Evolutionary conservation across 345 rosid species (phyloP).

Genomic region (Boechera retrofracta): DNA sequence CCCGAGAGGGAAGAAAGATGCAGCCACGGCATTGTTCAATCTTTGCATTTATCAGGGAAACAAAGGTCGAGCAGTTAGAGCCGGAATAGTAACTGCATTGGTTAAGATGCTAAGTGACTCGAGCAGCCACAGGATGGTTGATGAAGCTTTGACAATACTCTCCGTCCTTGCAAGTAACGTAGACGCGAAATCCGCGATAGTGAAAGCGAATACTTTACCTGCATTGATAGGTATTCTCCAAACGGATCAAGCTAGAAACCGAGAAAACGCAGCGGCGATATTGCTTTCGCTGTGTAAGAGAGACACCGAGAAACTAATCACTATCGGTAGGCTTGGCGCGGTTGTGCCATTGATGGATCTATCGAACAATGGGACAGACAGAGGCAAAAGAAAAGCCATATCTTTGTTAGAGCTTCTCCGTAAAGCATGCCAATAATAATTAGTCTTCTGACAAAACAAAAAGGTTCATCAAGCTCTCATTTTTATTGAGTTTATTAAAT

Average conservation of each 20-base stretch:
- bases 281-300: constrained; percentile 44
- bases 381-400: constrained; percentile 46
- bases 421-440: constrained; percentile 47
- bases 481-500: constrained; percentile 29
- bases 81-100: constrained; percentile 78
- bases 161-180: constrained; percentile 42
- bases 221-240: constrained; percentile 50
- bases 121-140: constrained; percentile 46
- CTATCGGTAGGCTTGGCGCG: constrained; percentile 45
- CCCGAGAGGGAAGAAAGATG: constrained; percentile 59
- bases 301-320: constrained; percentile 41
- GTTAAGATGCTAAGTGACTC: constrained; percentile 61
- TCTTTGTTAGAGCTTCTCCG: constrained; percentile 67
- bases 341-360: constrained; percentile 45
- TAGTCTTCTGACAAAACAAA: constrained; percentile 16
- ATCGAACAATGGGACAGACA: constrained; percentile 44
- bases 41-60: constrained; percentile 79
- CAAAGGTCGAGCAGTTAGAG: constrained; percentile 79
- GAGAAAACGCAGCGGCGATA: constrained; percentile 49
- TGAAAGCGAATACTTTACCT: constrained; percentile 46
- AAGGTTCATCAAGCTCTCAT: constrained; percentile 42
- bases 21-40: constrained; percentile 79
- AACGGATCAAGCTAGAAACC: constrained; percentile 45
- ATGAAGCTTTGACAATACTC: constrained; percentile 51
- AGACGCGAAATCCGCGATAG: constrained; percentile 48